A percentile compares a stretch with the other conserved stretches of the same genome.
Evolutionary conservation across 306 rosid species (phyloP).

Genomic region (Astragalus glycyphyllos): DNA sequence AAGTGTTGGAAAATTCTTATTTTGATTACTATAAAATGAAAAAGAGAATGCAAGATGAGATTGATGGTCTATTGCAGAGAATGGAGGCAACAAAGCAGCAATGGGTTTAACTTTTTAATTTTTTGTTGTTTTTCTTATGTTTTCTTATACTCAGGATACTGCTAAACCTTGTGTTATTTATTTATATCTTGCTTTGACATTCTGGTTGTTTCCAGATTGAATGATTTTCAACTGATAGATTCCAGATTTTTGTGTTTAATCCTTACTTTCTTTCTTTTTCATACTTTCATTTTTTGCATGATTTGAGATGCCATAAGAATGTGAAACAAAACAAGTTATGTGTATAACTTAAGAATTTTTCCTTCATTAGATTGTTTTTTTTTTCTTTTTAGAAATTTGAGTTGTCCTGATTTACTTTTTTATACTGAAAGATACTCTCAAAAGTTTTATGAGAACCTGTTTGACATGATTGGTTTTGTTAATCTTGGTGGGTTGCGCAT

Average conservation of each 20-base stretch:
- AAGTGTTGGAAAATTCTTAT: conserved; percentile 76
- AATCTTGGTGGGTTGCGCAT: conserved; percentile 46
- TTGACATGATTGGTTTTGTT: conserved; percentile 34
- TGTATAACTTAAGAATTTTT: no score
- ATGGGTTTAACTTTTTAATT: conserved; percentile 49
- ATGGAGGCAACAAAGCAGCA: conserved; percentile 96
- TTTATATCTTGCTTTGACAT: conserved; percentile 37
- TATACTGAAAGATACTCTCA: background rate
- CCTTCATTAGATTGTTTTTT: background rate
- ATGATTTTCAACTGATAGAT: conserved; percentile 44
- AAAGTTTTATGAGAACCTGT: conserved; percentile 8
- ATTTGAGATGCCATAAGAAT: conserved; percentile 32
- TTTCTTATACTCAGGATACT: conserved; percentile 44
- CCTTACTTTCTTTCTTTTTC: conserved; percentile 26
- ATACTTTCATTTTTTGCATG: conserved; percentile 11
- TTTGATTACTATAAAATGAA: conserved; percentile 85
- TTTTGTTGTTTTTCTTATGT: conserved; percentile 9
- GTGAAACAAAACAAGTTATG: conserved; percentile 23
- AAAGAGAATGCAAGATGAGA: conserved; percentile 86
- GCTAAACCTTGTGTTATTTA: conserved; percentile 51
- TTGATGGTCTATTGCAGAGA: conserved; percentile 78
- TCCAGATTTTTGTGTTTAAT: conserved; percentile 39
- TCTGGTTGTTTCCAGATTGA: conserved; percentile 55
- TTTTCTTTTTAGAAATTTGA: no score
- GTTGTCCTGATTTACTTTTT: conserved; percentile 23